Base-by-base conservation (phyloP, 169 alveolate genomes). In the Cryptosporidium canis region DNA sequence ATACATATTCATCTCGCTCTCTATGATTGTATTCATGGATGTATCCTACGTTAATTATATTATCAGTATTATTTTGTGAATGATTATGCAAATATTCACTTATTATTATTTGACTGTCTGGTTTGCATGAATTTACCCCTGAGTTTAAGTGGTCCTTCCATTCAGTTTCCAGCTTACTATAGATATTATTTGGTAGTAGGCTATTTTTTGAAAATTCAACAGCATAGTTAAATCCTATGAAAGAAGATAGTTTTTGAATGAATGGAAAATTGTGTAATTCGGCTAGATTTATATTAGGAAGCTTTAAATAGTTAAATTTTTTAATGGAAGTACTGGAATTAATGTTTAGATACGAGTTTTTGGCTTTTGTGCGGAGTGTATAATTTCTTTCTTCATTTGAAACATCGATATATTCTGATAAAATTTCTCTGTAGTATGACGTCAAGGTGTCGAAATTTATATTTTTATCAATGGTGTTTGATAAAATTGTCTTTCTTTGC, bases 401-500 rank as follows among this genome's bases (percentile, higher is more conserved):
- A 0, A 66, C 55, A 66, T 41, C 53, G 2, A 41, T 24, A 71
- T 71, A 71, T 33, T 71, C 70, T 1, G 85, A 48, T 31, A 71
- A 37, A n/a, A 71, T 51, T 53, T 71, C 61, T 35, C 53, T 37
- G 33, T 71, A 71, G 24, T 71, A 53, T 48, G 70, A 37, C 33
- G 85, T 31, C 18, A 35, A 33, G 12, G 18, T 2, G 5, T 31
- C 55, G 11, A 8, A 14, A 71, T 16, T 51, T 29, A 33, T 12
- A 47, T 71, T 53, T 47, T 43, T 21, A 5, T 43, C 31, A 43
- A 27, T 41, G 7, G 18, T 16, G 21, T 33, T 43, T 1, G 63
- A 43, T 24, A 37, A 41, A 9, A 66, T 27, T 31, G 18, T 43
- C 43, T 55, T 48, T 71, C 37, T 37, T 21, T 67, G 45, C 27